A percentile compares a stretch with the other conserved stretches of the same genome.
phyloP scores from a whole-genome alignment of 257 asterid species.

The Solanum raphanifolium region DNA sequence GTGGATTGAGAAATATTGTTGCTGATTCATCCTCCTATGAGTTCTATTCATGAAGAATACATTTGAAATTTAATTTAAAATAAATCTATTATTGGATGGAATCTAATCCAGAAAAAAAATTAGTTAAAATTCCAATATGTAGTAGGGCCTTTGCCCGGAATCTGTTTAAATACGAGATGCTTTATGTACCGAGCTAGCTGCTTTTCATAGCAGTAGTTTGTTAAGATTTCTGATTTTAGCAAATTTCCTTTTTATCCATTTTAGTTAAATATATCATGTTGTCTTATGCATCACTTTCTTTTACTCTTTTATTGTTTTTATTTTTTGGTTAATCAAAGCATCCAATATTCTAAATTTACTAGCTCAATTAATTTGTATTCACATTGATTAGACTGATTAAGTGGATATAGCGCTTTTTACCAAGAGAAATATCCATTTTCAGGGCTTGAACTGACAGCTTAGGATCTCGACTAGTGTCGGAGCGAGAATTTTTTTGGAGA shows the following conservation, averaged over 20 bases:
- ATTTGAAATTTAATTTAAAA: neutral
- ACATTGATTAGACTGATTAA: too few relatives aligned
- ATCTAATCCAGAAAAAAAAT: neutral
- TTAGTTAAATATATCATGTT: neutral
- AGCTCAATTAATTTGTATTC: neutral
- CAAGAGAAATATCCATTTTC: neutral
- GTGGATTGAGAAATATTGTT: slow-evolving; percentile 68
- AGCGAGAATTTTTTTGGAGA: neutral
- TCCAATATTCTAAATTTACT: neutral
- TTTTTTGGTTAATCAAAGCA: neutral
- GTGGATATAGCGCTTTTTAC: neutral
- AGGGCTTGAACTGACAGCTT: neutral
- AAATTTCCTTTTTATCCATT: neutral
- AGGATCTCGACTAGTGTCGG: neutral
- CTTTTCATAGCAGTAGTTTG: neutral
- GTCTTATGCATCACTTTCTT: neutral
- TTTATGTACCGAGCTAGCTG: neutral
- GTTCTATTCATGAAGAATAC: slow-evolving; percentile 42
- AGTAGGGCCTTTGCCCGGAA: neutral
- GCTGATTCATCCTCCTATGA: slow-evolving; percentile 66
- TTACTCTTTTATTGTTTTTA: neutral
- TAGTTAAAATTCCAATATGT: neutral
- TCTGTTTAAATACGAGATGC: neutral
- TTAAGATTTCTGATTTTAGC: neutral
- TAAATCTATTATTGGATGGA: neutral